Base-by-base conservation (phyloP, 495 filamentous ascomycete genomes). In the Niebla homalea region DNA sequence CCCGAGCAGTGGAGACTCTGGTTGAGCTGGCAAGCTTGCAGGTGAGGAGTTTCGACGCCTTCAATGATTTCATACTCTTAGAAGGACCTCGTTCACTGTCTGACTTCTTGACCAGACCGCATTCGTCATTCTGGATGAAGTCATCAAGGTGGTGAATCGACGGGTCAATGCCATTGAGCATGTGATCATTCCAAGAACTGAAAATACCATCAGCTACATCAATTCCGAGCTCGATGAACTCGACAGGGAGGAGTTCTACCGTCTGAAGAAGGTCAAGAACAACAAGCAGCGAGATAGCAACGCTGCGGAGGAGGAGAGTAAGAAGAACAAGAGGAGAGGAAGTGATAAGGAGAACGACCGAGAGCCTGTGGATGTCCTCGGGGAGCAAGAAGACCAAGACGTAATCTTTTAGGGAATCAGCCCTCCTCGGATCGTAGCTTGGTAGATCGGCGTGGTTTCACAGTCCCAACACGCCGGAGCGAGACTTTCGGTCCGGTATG, bases 121-220 rank as follows among this genome's bases (percentile, higher is more conserved):
- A 5, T 99, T 99, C 61, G 85, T 99, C 36, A 96, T 95, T 54
- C 64, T 99, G 53, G 92, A 99, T 63, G 93, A 97, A 62, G 93
- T 99, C 48, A 99, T 99, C 67, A 99, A 99, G 73, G 86, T 96
- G 22, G 92, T 99, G 29, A 99, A 97, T 65, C 80, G 92, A 54
- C 83, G 92, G 86, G 90, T 97, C 16, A 97, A 96, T 68, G 90
- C 90, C 36, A 97, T 97, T 65, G 89, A 93, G 68, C 88, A 98
- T 68, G 93, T 99, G 49, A 97, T 99, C 58, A 97, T 99, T 56
- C 92, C 92, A 23, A 76, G 92, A 42, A 99, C 92, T 18, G 90
- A 97, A 63, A 99, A 97, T 57, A 99, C 92, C 45, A 99, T 99
- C 72, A 96, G 89, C 70, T 95, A 98, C 62, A 99, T 99, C 76